Evolutionary conservation across 306 rosid species (phyloP).

Genomic region (Styphnolobium japonicum): DNA sequence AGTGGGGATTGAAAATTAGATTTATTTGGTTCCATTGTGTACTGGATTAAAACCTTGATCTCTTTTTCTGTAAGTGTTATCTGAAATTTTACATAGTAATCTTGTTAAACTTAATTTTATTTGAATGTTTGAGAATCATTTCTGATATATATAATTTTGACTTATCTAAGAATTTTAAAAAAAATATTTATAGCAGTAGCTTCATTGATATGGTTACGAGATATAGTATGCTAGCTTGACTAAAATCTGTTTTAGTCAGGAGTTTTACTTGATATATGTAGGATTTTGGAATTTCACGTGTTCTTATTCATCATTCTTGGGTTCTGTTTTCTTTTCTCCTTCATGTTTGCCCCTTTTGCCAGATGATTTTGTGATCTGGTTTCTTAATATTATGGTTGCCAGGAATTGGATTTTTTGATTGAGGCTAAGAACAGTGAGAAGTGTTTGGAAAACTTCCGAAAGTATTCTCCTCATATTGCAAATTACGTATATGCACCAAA

Average conservation of each 20-base stretch:
- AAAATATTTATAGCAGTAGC: neutral
- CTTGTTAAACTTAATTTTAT: neutral
- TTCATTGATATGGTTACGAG: constrained; percentile 2
- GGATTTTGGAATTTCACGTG: constrained; percentile 6
- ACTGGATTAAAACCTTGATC: neutral
- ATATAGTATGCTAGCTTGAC: neutral
- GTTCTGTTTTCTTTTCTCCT: constrained; percentile 1
- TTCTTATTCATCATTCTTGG: constrained; percentile 23
- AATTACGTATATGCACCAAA: constrained; percentile 79
- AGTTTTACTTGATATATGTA: constrained; percentile 16
- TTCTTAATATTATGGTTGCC: constrained; percentile 32
- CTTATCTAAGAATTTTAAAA: neutral
- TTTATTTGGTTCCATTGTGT: constrained; percentile 1
- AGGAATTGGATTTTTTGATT: constrained; percentile 85
- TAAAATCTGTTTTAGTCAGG: neutral
- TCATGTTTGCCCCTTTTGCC: neutral
- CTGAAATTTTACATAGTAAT: neutral
- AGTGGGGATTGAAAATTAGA: neutral
- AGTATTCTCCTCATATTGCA: constrained; percentile 87
- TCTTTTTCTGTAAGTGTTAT: neutral
- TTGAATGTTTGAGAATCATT: neutral
- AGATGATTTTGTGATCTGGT: constrained; percentile 22
- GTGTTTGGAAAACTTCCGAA: constrained; percentile 83
- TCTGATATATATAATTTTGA: neutral
- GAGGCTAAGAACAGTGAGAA: constrained; percentile 93